Percentiles rank a stretch among this genome's conserved stretches.
phyloP scores from a whole-genome alignment of 2,329 filamentous ascomycete species.

The Fonsecaea monophora region DNA sequence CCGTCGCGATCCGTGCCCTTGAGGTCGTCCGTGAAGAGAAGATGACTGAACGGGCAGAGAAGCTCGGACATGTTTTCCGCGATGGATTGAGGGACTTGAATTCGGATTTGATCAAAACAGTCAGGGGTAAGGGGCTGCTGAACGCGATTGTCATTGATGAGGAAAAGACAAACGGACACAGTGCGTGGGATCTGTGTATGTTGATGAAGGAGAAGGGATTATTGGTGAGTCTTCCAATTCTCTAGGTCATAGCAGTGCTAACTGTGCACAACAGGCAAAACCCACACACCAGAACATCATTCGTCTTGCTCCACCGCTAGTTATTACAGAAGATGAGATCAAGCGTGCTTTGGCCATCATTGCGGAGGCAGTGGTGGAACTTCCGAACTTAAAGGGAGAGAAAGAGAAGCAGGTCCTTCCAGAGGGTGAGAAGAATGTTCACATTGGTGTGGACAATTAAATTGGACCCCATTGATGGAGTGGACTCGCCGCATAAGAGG shows the following conservation, averaged over 20 bases:
- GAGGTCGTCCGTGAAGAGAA: conserved; percentile 93
- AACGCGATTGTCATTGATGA: conserved; percentile 98
- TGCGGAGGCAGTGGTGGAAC: conserved; percentile 77
- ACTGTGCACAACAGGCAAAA: conserved; percentile 72
- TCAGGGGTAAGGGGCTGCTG: conserved; percentile 90
- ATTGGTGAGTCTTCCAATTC: conserved; percentile 67
- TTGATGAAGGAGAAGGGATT: conserved; percentile 94
- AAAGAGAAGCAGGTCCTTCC: conserved; percentile 64
- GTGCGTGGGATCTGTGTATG: conserved; percentile 96
- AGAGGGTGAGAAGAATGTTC: conserved; percentile 65
- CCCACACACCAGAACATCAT: conserved; percentile 99
- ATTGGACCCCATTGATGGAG: not conserved
- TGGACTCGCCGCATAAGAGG: not conserved
- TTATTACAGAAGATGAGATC: conserved; percentile 90
- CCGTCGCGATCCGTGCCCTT: conserved; percentile 91
- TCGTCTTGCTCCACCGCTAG: conserved; percentile 91
- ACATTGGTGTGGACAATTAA: conserved; percentile 65
- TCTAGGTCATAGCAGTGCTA: not conserved
- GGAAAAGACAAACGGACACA: conserved; percentile 79
- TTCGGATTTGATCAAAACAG: conserved; percentile 77
- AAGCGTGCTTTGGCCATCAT: conserved; percentile 79
- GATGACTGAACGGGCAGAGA: conserved; percentile 81
- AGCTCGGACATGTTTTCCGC: conserved; percentile 81
- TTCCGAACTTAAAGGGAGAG: conserved; percentile 71
- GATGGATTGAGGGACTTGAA: conserved; percentile 76